Conservation (phyloP, 768 basidiomycete genomes). For the Cyclocybe cylindracea region DNA sequence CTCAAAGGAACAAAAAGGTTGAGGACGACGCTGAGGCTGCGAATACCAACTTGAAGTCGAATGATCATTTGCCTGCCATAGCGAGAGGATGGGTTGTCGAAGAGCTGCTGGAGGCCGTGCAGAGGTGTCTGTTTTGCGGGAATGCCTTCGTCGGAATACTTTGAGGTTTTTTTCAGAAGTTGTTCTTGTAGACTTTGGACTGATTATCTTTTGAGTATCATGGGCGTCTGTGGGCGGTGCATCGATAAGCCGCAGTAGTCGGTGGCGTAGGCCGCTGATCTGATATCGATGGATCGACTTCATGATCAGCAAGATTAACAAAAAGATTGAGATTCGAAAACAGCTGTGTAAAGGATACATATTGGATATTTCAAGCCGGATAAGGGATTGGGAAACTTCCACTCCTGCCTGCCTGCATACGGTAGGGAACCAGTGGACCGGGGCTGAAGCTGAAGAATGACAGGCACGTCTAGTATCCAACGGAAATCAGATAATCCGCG, state of each 20-base stretch:
- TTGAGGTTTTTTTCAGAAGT: slow-evolving; percentile 13
- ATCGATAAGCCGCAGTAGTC: no score
- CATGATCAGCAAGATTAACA: no score
- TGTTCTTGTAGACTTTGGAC: background rate
- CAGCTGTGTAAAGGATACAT: slow-evolving; percentile 5
- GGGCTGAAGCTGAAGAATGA: no score
- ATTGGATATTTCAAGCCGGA: background rate
- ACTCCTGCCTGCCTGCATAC: no score
- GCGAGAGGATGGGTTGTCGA: slow-evolving; percentile 65
- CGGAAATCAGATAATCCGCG: slow-evolving; percentile 75
- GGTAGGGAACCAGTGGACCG: no score
- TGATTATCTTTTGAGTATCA: no score
- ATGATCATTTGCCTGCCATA: slow-evolving; percentile 37
- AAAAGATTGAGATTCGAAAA: slow-evolving; percentile 8
- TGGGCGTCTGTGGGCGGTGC: no score
- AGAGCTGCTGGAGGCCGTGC: slow-evolving; percentile 64
- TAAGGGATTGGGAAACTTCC: no score
- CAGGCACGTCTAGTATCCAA: slow-evolving; percentile 45
- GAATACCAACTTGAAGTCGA: background rate
- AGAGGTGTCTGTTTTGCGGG: slow-evolving; percentile 70
- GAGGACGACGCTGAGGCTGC: slow-evolving; percentile 27
- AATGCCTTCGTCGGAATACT: slow-evolving; percentile 64
- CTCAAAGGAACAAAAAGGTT: slow-evolving; percentile 27
- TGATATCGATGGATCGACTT: no score
- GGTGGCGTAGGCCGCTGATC: no score